Percentiles rank a stretch among this genome's conserved stretches.
Conservation (phyloP, 2,329 filamentous ascomycete genomes). For the Microdochium trichocladiopsis region DNA sequence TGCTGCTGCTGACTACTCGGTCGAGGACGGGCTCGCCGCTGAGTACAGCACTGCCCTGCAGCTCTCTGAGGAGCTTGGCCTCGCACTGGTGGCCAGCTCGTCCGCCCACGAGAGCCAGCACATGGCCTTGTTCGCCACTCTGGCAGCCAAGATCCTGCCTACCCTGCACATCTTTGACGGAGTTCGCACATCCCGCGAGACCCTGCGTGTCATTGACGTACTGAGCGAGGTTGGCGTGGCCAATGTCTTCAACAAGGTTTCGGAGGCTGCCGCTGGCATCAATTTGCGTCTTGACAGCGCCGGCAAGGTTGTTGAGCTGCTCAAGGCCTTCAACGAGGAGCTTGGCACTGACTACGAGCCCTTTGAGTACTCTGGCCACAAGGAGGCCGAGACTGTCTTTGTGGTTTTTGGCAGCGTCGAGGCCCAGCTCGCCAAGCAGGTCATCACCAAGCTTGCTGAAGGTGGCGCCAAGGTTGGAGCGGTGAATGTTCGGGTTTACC, state of each 20-base stretch:
- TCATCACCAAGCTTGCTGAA: conserved; percentile 64
- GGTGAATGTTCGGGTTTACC: conserved; percentile 87
- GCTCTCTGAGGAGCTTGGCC: conserved; percentile 80
- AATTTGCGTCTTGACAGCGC: conserved; percentile 66
- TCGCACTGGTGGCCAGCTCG: conserved; percentile 77
- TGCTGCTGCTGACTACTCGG: conserved; percentile 79
- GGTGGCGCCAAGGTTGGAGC: conserved; percentile 76
- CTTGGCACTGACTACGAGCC: conserved; percentile 87
- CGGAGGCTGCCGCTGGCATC: conserved; percentile 49
- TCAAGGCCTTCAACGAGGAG: conserved; percentile 77
- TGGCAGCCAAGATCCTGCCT: conserved; percentile 72
- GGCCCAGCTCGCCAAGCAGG: conserved; percentile 76
- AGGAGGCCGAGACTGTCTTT: conserved; percentile 70
- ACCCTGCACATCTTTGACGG: conserved; percentile 86
- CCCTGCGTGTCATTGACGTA: conserved; percentile 74
- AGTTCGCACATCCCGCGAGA: conserved; percentile 75
- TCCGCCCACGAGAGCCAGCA: conserved; percentile 92
- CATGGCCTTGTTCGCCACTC: conserved; percentile 82
- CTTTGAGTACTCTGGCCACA: conserved; percentile 91
- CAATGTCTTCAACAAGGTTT: conserved; percentile 59
- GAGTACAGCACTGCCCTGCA: conserved; percentile 80
- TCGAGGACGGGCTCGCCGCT: conserved; percentile 64
- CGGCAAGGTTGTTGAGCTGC: conserved; percentile 61
- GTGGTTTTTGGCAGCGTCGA: conserved; percentile 93
- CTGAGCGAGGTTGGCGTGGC: conserved; percentile 65